Conservation (phyloP, 495 filamentous ascomycete genomes). For the Poronia punctata region DNA sequence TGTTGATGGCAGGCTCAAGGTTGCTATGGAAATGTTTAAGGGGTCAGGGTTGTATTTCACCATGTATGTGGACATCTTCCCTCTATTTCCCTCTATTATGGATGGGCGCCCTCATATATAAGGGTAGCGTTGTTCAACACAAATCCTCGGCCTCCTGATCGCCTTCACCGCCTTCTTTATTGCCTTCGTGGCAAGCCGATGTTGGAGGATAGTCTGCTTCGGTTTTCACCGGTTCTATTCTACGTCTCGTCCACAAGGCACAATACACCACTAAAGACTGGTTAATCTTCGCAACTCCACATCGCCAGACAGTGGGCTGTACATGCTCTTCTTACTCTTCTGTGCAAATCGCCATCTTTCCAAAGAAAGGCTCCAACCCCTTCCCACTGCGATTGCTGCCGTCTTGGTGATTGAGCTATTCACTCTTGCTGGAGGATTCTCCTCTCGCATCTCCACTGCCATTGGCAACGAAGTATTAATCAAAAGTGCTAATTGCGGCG, state of each 20-base stretch:
- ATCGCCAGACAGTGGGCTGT: conserved; percentile 3
- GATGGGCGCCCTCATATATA: too few species aligned
- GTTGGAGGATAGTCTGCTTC: conserved; percentile 9
- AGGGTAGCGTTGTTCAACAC: too few species aligned
- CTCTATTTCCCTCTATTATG: too few species aligned
- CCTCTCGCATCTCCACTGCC: conserved; percentile 6
- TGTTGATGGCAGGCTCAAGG: too few species aligned
- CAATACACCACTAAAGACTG: conserved; percentile 8
- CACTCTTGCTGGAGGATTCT: conserved; percentile 6
- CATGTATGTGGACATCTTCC: too few species aligned
- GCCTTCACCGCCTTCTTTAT: conserved; percentile 8
- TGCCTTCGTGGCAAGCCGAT: conserved; percentile 1
- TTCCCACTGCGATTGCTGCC: not conserved
- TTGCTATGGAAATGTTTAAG: too few species aligned
- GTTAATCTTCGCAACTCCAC: conserved; percentile 7
- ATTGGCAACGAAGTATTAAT: conserved; percentile 6
- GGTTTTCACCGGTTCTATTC: conserved; percentile 5
- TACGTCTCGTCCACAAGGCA: not conserved
- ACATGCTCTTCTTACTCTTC: not conserved
- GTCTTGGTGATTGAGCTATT: not conserved
- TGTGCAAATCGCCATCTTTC: not conserved
- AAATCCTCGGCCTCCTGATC: too few species aligned
- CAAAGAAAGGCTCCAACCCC: not conserved
- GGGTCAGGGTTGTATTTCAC: too few species aligned
- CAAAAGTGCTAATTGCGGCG: conserved; percentile 3